Evolutionary conservation across 768 basidiomycete species (phyloP), one percentile per base, ranked within the genome.

Genomic region (Pulveroboletus ravenelii): DNA sequence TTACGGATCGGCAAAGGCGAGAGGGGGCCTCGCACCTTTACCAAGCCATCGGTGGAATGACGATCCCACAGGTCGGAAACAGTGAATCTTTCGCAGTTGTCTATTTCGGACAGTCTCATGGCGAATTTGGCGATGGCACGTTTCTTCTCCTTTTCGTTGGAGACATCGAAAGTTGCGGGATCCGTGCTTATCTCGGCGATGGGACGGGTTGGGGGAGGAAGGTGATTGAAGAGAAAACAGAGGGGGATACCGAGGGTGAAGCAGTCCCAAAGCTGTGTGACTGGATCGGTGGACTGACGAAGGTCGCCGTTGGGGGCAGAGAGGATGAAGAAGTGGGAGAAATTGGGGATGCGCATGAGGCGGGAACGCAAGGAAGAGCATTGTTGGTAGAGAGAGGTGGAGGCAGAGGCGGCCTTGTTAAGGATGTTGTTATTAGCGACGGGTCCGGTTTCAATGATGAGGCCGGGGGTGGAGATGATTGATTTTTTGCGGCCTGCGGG

Each of bases 141-240:
- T 72, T 98, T 94, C 78, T 87, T 90, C 43, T 80, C 81, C 55
- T 86, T 87, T 69, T 94, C 91, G 44, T 87, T 84, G 48, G 82
- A 78, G 46, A 75, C 67, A 25, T 89, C 86, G 54, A 82, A 84
- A 40, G 79, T 72, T 9, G 78, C 75, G 30, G 80, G 77, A 62
- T 83, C 81, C 46, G 85, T 89, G 60, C 82, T 76, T 47, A 90
- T 81, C 23, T 66, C 62, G 55, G 79, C 77, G 63, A 74, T 76
- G 34, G 69, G 73, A 13, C 55, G 60, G 18, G 66, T 60, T 14
- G 73, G 68, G 3, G 65, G 62, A 35, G 87, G 86, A 49, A 97
- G 84, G 67, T 88, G 84, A 72, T 99, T 95, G 77, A 91, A 95
- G 60, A 99, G 84, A 74, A 89, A 96, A 73, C 93, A 95, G 59